Base-by-base conservation (phyloP, 2,329 filamentous ascomycete genomes). In the Fusarium beomiforme region DNA sequence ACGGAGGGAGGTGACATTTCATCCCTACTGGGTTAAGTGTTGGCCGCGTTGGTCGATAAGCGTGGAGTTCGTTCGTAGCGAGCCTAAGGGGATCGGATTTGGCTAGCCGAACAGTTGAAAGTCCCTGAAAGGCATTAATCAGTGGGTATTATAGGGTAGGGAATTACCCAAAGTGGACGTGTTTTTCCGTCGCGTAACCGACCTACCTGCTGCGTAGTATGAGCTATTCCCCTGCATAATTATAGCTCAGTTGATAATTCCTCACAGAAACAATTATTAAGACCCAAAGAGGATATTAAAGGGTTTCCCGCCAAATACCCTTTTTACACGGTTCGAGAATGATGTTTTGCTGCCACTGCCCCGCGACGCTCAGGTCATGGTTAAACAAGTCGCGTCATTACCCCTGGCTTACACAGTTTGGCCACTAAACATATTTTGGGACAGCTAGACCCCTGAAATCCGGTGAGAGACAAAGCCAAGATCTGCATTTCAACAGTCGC, bases 1-100 rank as follows among this genome's bases (percentile, higher is more conserved):
- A 21, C 47, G 47, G 47, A 31, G 31, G 47, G 47, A 37, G 31
- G 47, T 51, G 47, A n/a, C 47, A 37, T 51, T 51, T 24, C 37
- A 2, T 1, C 47, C n/a, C 31, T 23, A 41, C 34, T 41, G 21
- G 16, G 12, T 51, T 10, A 51, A 2, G 31, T 24, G n/a, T 24
- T 37, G 31, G 21, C 17, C 34, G 31, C n/a, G n/a, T 24, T 37
- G 31, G 21, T 21, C 34, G 49, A 53, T 53, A 44, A 43, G n/a
- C 37, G 51, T 42, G 4, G 36, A 12, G 0, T 19, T 31, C 36
- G 51, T 44, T n/a, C 23, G 36, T 16, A n/a, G 29, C 26, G 29
- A 37, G 26, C 17, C 17, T 17, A 36, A n/a, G 2, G 2, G 21
- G 16, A 19, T 19, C 16, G n/a, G 29, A 6, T 23, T 13, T 50